Percentiles rank a stretch among this genome's conserved stretches.
These are phyloP conservation scores for Cystobasidium onofrii DNA, from an alignment of 768 basidiomycete genomes.

Conservation along the genomic window DNA sequence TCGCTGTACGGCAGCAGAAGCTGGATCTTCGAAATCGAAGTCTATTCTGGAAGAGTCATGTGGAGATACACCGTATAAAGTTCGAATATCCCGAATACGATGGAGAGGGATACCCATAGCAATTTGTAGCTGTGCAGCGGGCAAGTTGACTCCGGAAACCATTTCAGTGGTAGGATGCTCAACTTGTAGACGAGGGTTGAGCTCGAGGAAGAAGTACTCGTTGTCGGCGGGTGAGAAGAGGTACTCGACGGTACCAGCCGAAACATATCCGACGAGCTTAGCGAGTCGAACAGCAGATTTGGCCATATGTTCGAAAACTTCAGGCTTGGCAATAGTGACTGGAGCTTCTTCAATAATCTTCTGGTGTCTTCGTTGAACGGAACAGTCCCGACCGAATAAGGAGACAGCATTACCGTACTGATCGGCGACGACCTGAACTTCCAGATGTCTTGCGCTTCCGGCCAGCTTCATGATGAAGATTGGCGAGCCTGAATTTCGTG, in stretches of 20 bases:
- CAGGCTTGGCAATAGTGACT: slow-evolving; percentile 87
- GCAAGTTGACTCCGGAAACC: slow-evolving; percentile 97
- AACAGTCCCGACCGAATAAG: slow-evolving; percentile 96
- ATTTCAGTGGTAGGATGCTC: slow-evolving; percentile 99
- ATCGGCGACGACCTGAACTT: slow-evolving; percentile 95
- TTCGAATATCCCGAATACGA: slow-evolving; percentile 88
- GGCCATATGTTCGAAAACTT: slow-evolving; percentile 94
- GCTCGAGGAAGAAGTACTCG: slow-evolving; percentile 91
- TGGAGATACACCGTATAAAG: slow-evolving; percentile 87
- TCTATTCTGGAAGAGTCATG: slow-evolving; percentile 85
- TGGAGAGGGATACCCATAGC: slow-evolving; percentile 97
- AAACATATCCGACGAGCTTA: slow-evolving; percentile 96
- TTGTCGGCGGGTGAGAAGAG: slow-evolving; percentile 91
- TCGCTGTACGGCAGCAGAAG: slow-evolving; percentile 76
- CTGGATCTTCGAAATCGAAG: slow-evolving; percentile 88
- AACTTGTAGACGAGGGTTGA: slow-evolving; percentile 98
- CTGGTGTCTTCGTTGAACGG: slow-evolving; percentile 96
- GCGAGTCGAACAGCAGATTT: slow-evolving; percentile 98
- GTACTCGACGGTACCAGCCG: slow-evolving; percentile 75
- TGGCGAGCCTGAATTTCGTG: slow-evolving; percentile 65
- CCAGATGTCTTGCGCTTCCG: slow-evolving; percentile 90
- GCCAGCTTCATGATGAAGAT: slow-evolving; percentile 99
- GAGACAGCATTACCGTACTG: slow-evolving; percentile 99
- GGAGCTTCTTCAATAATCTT: slow-evolving; percentile 99
- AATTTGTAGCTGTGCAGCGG: slow-evolving; percentile 90